Evolutionary conservation across 345 rosid genomes (phyloP), one percentile per base, ranked within the genome.

Genomic region (Lumnitzera littorea): DNA sequence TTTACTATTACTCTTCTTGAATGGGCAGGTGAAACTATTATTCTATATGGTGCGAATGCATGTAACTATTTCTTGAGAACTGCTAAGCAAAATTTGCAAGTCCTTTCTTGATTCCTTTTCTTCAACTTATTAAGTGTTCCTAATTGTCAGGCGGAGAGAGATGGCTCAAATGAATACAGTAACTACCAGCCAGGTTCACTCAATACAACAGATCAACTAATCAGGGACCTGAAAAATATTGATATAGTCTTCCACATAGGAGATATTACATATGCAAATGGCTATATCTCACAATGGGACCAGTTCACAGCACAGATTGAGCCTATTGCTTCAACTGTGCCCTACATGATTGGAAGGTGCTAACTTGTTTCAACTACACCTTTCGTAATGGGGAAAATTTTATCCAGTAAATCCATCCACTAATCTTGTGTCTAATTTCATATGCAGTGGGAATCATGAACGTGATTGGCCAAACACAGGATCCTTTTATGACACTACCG

Each of bases 241-340:
- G 86, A 88, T 76, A 78, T 85, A 65, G 84, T 88, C 58, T 83
- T 85, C 70, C 96, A 83, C 72, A 85, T 85, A 25, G 96, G 96
- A 62, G 96, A 88, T 53, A 49, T 88, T 51, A 53, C 80, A 3
- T 88, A 88, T 70, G 51, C 96, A 13, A 88, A 88, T 62, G 96
- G 96, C 17, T 88, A 88, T 66, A 20, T 88, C 62, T 85, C 96
- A 2, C 87, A 88, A 70, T 88, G 96, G 96, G 96, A 88, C 67
- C 96, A 88, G 64, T 88, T 88, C 78, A 88, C 96, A 15, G 79
- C 96, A 43, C 91, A 88, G 72, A 82, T 88, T 13, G 84, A 85
- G 76, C 89, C 91, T 15, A 76, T 88, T 23, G 82, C 91, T 63
- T 83, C 91, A 29, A 74, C 63, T 0, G 81, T 83, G 48, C 83